Evolutionary conservation across 2,329 filamentous ascomycete species (phyloP), one percentile per base, ranked within the genome.

Genomic region (Trichoderma afroharzianum): DNA sequence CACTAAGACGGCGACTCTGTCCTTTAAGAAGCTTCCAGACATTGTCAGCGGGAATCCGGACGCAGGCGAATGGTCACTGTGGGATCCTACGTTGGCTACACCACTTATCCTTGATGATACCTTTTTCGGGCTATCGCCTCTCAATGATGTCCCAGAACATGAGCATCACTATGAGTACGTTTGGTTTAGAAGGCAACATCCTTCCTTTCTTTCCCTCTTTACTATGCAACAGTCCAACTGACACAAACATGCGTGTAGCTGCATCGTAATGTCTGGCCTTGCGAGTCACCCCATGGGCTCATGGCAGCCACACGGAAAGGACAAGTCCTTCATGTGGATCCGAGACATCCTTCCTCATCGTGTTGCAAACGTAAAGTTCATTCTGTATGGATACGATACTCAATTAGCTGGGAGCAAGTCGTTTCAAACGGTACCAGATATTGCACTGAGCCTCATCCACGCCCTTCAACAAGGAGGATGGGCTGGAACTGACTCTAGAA

Each of bases 261-360:
- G 72, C 24, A 68, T 73, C n/a, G 67, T 69, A 12, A 30, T 73
- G 4, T 72, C 70, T 1, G 72, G 70, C 6, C 64, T 70, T 18
- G 64, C 47, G 1, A 72, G 66, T 32, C 72, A 73, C 30, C 70
- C 72, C 1, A 66, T 73, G 39, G 66, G 70, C 4, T 72, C 72
- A 12, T 73, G 72, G 70, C 70, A 72, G 21, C 70, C 70, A 11
- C 36, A 39, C 3, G 70, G 55, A 7, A 39, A 11, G 0, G 57
- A 73, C 55, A 72, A 73, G 12, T 70, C 64, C 0, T 73, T 70
- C 26, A 70, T 73, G 72, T 73, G 72, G 72, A 68, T 73, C 14
- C 59, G 72, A 9, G 72, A 73, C 9, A 15, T 21, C 1, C 72
- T 72, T 12, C 70, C 72, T 0, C 1, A 8, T 15, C 21, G 28